Percentiles rank a stretch among this genome's conserved stretches.
phyloP scores from a whole-genome alignment of 768 basidiomycete genomes.

The Rhodotorula diobovata region DNA sequence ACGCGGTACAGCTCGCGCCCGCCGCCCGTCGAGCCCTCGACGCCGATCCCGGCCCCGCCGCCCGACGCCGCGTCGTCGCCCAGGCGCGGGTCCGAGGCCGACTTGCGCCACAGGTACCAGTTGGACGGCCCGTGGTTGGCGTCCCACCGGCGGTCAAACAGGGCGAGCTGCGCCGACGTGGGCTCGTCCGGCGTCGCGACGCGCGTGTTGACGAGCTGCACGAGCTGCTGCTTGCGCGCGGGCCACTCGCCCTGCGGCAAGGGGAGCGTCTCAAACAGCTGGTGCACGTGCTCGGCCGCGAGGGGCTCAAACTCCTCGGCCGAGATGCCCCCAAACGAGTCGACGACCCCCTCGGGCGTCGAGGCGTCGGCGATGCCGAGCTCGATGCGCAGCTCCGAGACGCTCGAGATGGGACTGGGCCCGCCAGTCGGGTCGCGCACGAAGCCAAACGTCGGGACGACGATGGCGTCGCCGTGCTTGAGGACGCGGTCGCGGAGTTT shows the following conservation, averaged over 20 bases:
- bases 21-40: slow-evolving; percentile 28
- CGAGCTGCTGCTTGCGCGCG: slow-evolving; percentile 33
- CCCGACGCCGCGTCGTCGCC: slow-evolving; percentile 21
- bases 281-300: slow-evolving; percentile 27
- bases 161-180: slow-evolving; percentile 25
- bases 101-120: slow-evolving; percentile 42
- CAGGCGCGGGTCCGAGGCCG: slow-evolving; percentile 29
- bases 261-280: slow-evolving; percentile 28
- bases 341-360: background rate
- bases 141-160: slow-evolving; percentile 42
- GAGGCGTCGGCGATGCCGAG: slow-evolving; percentile 11
- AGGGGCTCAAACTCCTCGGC: slow-evolving; percentile 34
- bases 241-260: slow-evolving; percentile 39
- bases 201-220: slow-evolving; percentile 37
- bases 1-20: slow-evolving; percentile 38
- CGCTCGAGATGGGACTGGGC: slow-evolving; percentile 9
- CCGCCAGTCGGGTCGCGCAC: slow-evolving; percentile 31
- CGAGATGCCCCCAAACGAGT: slow-evolving; percentile 30
- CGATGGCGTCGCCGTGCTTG: slow-evolving; percentile 40
- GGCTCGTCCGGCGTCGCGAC: slow-evolving; percentile 20
- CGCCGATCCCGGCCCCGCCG: slow-evolving; percentile 33
- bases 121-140: slow-evolving; percentile 41
- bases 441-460: slow-evolving; percentile 43
- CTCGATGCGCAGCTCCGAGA: slow-evolving; percentile 15
- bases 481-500: slow-evolving; percentile 29